A percentile compares a stretch with the other conserved stretches of the same genome.
These are phyloP conservation scores for Peniophora sp. DNA, from an alignment of 1,284 basidiomycete species.

Conservation along the genomic window DNA sequence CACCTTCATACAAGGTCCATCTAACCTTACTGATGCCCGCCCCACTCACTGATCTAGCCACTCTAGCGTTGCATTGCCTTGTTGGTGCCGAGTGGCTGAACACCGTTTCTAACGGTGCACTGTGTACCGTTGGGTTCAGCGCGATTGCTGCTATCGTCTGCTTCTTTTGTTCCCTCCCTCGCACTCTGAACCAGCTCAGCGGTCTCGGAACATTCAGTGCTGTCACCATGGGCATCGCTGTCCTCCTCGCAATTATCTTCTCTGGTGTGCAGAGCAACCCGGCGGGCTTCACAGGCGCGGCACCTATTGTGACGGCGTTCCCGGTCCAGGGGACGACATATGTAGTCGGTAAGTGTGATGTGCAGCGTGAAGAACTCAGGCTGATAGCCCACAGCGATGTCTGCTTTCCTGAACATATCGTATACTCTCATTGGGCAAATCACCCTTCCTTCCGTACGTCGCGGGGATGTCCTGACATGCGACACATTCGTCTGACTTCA, in stretches of 20 bases:
- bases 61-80: constrained; percentile 30
- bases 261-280: constrained; percentile 42
- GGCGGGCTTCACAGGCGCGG: constrained; percentile 28
- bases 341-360: constrained; percentile 22
- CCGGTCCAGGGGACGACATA: constrained; percentile 44
- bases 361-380: too few relatives aligned
- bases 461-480: too few relatives aligned
- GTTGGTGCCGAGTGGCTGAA: constrained; percentile 44
- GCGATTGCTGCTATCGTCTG: constrained; percentile 32
- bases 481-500: too few relatives aligned
- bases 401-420: constrained; percentile 38
- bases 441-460: constrained; percentile 30
- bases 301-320: constrained; percentile 29
- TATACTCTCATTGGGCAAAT: constrained; percentile 63
- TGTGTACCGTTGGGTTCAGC: constrained; percentile 52
- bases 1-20: constrained; percentile 30
- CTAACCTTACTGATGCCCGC: too few relatives aligned
- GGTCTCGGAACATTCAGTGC: constrained; percentile 36
- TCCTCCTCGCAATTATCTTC: constrained; percentile 45
- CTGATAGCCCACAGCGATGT: constrained; percentile 32
- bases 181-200: constrained; percentile 44
- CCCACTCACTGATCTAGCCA: too few relatives aligned
- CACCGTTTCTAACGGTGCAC: constrained; percentile 33
- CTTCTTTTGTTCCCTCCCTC: constrained; percentile 43
- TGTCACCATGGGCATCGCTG: constrained; percentile 47